Evolutionary conservation across 345 rosid genomes (phyloP), one percentile per base, ranked within the genome.

Genomic region (Rubroshorea leprosula): DNA sequence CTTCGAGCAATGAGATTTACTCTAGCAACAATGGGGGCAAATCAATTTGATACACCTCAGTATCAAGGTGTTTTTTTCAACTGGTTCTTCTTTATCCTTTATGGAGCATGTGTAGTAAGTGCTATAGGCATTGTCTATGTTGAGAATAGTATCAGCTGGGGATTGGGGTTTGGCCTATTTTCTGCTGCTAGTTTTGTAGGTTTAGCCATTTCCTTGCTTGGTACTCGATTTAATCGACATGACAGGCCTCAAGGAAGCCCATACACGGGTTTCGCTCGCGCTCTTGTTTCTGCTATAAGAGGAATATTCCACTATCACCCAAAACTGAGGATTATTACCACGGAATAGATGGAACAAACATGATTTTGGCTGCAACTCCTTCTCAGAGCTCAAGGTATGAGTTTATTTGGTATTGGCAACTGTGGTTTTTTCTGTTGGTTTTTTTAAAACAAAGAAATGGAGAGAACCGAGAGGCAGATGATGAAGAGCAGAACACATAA

Each of bases 131-230:
- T 72, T 13, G 68, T 72, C 22, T 72, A 67, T 21, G 44, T 67
- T 9, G 23, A 67, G 49, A 60, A 57, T 29, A 61, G 58, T n/a
- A 60, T 67, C 8, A 58, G 76, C 43, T 72, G 72, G 76, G 65
- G 56, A 1, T 27, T 62, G 4, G 76, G 72, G 0, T 68, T 63
- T 63, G 73, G 58, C 16, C n/a, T 72, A 35, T 62, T 57, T 39
- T 51, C 18, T 6, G 21, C 39, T 43, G 61, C 53, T 14, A 72
- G 56, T 26, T 54, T 52, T 0, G 8, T 67, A 4, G 70, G 45
- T 6, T 49, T 62, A 15, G 22, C 17, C n/a, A 1, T 58, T 15
- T 67, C 66, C 23, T 14, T 66, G 1, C 0, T 21, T 13, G 72
- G 72, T 49, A 51, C 31, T 2, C 39, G 48, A 5, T 43, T 62